Evolutionary conservation across 2,329 filamentous ascomycete species (phyloP), one percentile per base, ranked within the genome.

Genomic region (Sphaerulina musiva): DNA sequence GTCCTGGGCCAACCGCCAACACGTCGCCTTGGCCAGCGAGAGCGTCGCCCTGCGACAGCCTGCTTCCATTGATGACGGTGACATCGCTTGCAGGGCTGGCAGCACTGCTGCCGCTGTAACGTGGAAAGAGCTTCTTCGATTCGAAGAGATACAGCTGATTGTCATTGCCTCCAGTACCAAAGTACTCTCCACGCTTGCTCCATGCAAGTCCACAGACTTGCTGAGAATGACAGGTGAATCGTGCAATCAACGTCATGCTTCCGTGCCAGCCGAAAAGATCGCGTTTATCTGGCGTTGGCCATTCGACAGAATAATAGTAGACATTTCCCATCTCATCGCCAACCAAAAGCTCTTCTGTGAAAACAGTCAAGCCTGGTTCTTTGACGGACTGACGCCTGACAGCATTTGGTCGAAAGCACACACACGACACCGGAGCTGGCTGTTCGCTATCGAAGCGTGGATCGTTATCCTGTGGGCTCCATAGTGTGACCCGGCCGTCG

Each of bases 171-270:
- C 93, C 91, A 4, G 88, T 90, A 11, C 89, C 89, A 68, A 98
- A 91, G 36, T 84, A 78, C 2, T 78, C 77, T 3, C 89, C 89
- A 64, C 88, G 82, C 2, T 76, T 75, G 3, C 89, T 91, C 89
- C 91, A 97, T 2, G 87, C 81, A n/a, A 98, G 76, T 1, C 92
- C 92, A 65, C 93, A 98, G 51, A 98, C 85, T 66, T 97, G 91
- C 70, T 96, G 90, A 1, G 78, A 82, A 68, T 97, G 92, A 6
- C 89, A 82, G 32, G 79, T 79, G 62, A 97, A 85, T 60, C 84
- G 84, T 20, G 86, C 85, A 48, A 95, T 74, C 23, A 96, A 76
- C 1, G 81, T 88, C 75, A 95, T 84, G 34, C 83, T 79, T 11
- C 91, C 90, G 31, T 82, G 79, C 88, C 89, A 95, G 48, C 79